Base-by-base conservation (phyloP, 1,284 basidiomycete species). In the Cystobasidiaceae sp. region DNA sequence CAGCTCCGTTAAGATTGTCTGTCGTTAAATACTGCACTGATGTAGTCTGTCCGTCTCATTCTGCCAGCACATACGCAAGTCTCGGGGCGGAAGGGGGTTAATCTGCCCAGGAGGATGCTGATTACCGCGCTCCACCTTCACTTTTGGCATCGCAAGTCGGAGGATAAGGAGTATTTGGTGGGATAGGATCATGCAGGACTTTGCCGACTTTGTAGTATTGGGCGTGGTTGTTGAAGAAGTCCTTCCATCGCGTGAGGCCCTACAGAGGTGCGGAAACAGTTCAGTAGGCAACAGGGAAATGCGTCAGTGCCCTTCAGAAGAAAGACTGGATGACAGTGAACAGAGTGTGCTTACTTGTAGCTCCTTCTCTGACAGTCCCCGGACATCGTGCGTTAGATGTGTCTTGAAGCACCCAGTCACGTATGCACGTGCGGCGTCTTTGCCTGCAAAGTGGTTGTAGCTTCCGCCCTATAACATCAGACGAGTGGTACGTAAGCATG, bases 381-480 rank as follows among this genome's bases (percentile, higher is more conserved):
- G 84, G 66, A 88, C 79, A 78, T 97, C 93, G 78, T 96, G 88
- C 39, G 92, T 97, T 49, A 85, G 83, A 77, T 97, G 93, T 6
- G 76, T 77, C 73, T 86, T 81, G 80, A 97, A 96, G 77, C 93
- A 97, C 4, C 92, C 92, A 0, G 93, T 97, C 33, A 84, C 89
- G 77, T 90, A 97, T 0, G 92, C 88, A 71, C 93, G 81, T 30
- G 89, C 88, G 13, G 90, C 91, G 76, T 97, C 93, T 61, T 82
- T 78, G 8, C 93, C 93, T 61, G 89, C 86, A 89, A 93, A 85
- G 74, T 85, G 82, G 73, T 86, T 81, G 78, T 94, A 94, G 56
- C 88, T 85, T 32, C 90, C 92, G 21, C 91, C 92, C 56, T 86
- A 86, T 2, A 28, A n/a, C n/a, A 33, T 39, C 32, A 9, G 27